Base-by-base conservation (phyloP, 768 basidiomycete species). In the Tephrocybe sp. region DNA sequence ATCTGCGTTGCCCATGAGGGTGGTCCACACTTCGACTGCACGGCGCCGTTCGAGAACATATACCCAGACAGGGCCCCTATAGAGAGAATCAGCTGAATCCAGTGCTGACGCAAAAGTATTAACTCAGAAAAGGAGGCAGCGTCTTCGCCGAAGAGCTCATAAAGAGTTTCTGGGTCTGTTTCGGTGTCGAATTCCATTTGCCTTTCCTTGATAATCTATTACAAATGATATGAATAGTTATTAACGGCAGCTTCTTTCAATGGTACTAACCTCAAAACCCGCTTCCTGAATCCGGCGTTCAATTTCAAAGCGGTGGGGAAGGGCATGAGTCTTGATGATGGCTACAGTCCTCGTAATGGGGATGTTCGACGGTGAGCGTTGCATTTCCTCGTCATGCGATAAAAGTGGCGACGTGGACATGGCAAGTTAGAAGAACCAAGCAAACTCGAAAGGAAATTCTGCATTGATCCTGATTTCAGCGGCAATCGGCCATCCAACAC, bases 101-200 rank as follows among this genome's bases (percentile, higher is more conserved):
- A 11, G 6, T 23, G 13, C 10, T 14, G 22, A 38, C 10, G 47
- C 31, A 42, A 45, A 9, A 17, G 44, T 26, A 81, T 87, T 75
- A 65, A 92, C 91, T 91, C 88, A 51, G 79, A 80, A 52, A 93
- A 77, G 42, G 82, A 85, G 30, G 75, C 73, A 7, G 85, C 81
- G 55, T 92, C 89, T 42, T 87, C 79, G 13, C 89, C 89, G 62
- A 93, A 92, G 33, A 92, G 70, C 60, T 91, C 89, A 48, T 81
- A 84, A 47, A 91, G 74, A 1, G 83, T 80, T 30, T 90, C 90
- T 20, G 87, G 87, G 58, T 92, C 89, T 11, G 84, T 80, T 60
- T 92, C 90, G 13, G 82, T 78, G 61, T 92, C 89, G 59, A 93
- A 92, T 57, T 89, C 88, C 85, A 93, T 89, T 66, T 90, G 89